These are phyloP conservation scores for Conticribra weissflogii DNA, from an alignment of 108 stramenopile genomes.

Conservation along the genomic window DNA sequence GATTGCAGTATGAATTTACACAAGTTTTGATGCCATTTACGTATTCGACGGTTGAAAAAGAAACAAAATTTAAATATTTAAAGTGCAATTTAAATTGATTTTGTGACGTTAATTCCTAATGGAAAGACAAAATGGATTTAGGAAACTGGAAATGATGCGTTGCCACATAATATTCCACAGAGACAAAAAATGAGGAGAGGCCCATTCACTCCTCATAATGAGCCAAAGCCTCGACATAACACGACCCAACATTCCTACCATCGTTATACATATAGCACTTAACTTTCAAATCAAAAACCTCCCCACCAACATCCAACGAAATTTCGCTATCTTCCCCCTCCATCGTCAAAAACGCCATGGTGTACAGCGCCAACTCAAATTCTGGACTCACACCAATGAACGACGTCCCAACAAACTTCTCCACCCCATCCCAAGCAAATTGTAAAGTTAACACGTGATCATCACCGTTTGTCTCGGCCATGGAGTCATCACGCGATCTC, in stretches of 20 bases:
- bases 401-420: conserved; percentile 81
- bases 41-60: too few species aligned
- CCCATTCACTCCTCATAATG: conserved; percentile 57
- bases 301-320: conserved; percentile 61
- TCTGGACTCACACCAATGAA: conserved; percentile 87
- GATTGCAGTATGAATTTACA: too few species aligned
- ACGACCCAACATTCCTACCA: conserved; percentile 68
- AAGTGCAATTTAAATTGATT: too few species aligned
- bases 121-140: too few species aligned
- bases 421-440: conserved; percentile 87
- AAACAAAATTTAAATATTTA: too few species aligned
- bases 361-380: conserved; percentile 93
- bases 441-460: conserved; percentile 86
- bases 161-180: too few species aligned
- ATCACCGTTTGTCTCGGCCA: conserved; percentile 62
- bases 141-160: too few species aligned
- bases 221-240: conserved; percentile 74
- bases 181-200: too few species aligned
- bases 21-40: too few species aligned
- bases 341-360: conserved; percentile 79
- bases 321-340: conserved; percentile 71
- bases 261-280: conserved; percentile 69
- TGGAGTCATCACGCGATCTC: conserved; percentile 50
- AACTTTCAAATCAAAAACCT: conserved; percentile 66
- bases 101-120: too few species aligned